Evolutionary conservation across 1,284 basidiomycete genomes (phyloP).

Genomic region (Malassezia sympodialis): DNA sequence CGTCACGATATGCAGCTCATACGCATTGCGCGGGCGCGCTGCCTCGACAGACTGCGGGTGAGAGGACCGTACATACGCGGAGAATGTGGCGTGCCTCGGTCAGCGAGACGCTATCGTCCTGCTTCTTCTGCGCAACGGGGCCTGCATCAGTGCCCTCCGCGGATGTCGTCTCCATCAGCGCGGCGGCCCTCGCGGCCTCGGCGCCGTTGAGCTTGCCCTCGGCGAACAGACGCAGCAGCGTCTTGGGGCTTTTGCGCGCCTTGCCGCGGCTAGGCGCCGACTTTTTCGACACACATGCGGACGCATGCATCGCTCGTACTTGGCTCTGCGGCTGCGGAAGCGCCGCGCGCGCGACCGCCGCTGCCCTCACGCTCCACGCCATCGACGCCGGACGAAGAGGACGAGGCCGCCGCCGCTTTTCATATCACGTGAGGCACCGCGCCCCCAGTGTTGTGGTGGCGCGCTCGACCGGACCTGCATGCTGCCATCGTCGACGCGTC

Average conservation of each 20-base stretch:
- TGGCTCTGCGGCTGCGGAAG: background rate
- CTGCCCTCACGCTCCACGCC: conserved; percentile 2
- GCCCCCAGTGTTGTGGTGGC: conserved; percentile 2
- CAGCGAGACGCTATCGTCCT: conserved; percentile 5
- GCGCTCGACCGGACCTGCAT: conserved; percentile 2
- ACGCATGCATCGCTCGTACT: background rate
- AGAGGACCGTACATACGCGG: conserved; percentile 3
- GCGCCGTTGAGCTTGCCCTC: conserved; percentile 13
- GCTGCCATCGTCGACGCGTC: conserved; percentile 11
- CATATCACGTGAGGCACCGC: conserved; percentile 5
- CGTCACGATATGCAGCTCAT: conserved; percentile 45
- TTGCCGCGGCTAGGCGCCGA: conserved; percentile 27
- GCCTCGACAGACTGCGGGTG: conserved; percentile 20
- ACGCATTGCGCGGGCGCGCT: conserved; percentile 34
- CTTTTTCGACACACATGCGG: conserved; percentile 20
- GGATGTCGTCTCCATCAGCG: conserved; percentile 5
- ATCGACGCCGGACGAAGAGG: background rate
- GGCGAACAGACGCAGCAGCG: conserved; percentile 14
- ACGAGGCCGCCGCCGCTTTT: background rate
- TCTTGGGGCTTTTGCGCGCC: conserved; percentile 21
- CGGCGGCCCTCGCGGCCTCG: conserved; percentile 10
- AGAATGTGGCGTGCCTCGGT: conserved; percentile 11
- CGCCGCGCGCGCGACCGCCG: background rate
- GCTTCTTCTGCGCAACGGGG: background rate
- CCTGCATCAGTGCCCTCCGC: background rate